Percentiles rank a stretch among this genome's conserved stretches.
phyloP scores from a whole-genome alignment of 495 filamentous ascomycete genomes.

The Neurospora africana region DNA sequence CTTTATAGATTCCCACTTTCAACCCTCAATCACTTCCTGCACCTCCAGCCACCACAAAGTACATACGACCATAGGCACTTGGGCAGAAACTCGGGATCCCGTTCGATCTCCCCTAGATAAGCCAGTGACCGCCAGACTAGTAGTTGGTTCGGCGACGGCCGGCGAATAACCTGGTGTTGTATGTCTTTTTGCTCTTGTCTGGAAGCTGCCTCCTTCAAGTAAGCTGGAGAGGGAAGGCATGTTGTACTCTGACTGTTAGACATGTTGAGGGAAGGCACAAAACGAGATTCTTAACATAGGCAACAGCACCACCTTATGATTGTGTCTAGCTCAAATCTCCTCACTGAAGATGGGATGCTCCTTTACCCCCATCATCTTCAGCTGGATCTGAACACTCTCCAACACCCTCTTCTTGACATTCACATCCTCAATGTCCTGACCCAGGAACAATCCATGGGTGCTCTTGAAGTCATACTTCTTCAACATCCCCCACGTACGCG shows the following conservation, averaged over 20 bases:
- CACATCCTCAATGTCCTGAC: slow-evolving; percentile 45
- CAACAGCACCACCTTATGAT: too few relatives aligned
- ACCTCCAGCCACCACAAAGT: neutral
- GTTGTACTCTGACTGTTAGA: neutral
- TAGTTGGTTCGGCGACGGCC: neutral
- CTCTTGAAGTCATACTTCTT: slow-evolving; percentile 49
- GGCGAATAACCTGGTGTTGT: neutral
- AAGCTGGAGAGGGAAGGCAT: neutral
- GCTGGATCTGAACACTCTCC: slow-evolving; percentile 67
- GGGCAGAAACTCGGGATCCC: neutral
- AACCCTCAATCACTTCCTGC: neutral
- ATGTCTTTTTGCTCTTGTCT: neutral
- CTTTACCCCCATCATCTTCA: slow-evolving; percentile 43
- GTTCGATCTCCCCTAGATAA: neutral
- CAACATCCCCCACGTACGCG: slow-evolving; percentile 41
- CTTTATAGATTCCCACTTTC: neutral
- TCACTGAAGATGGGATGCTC: slow-evolving; percentile 33
- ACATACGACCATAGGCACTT: neutral
- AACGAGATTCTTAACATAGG: too few relatives aligned
- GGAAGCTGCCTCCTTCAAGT: neutral
- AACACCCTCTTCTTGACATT: slow-evolving; percentile 52
- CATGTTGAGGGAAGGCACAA: neutral
- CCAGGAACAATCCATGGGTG: slow-evolving; percentile 55
- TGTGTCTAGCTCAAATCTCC: slow-evolving; percentile 9
- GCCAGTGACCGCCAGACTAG: neutral